phyloP scores from a whole-genome alignment of 768 basidiomycete species.

The Coprinopsis cinerea region DNA sequence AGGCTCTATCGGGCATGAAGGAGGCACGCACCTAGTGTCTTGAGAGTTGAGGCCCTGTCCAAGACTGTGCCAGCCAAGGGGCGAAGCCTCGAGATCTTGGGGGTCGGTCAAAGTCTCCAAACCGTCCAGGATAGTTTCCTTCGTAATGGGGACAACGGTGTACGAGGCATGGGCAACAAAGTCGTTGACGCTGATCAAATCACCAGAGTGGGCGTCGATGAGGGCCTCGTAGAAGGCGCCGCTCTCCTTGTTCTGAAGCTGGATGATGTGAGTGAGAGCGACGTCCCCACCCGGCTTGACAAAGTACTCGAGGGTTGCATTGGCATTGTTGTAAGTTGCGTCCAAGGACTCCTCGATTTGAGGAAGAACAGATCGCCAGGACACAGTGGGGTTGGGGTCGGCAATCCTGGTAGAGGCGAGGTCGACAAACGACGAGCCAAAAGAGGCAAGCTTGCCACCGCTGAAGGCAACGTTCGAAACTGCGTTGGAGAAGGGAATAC shows the following conservation, averaged over 20 bases:
- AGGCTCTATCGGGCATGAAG: background rate
- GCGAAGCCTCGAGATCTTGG: conserved; percentile 47
- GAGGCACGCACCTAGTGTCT: conserved; percentile 6
- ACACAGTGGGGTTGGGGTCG: conserved; percentile 32
- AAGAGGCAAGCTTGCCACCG: conserved; percentile 24
- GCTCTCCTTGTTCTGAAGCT: conserved; percentile 26
- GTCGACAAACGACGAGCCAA: conserved; percentile 28
- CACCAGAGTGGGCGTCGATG: conserved; percentile 48
- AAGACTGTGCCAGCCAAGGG: conserved; percentile 47
- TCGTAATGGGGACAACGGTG: conserved; percentile 43
- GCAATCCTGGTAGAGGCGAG: conserved; percentile 24
- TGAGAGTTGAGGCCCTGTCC: conserved; percentile 1
- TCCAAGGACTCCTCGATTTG: conserved; percentile 30
- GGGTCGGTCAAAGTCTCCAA: conserved; percentile 46
- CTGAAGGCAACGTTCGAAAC: conserved; percentile 34
- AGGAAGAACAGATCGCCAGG: conserved; percentile 29
- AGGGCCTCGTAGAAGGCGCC: conserved; percentile 53
- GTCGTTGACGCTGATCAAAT: conserved; percentile 45
- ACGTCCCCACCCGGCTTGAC: conserved; percentile 31
- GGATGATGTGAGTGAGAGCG: conserved; percentile 36
- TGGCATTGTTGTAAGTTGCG: conserved; percentile 32
- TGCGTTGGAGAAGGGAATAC: conserved; percentile 31
- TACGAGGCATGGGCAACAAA: conserved; percentile 39
- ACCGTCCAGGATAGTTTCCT: conserved; percentile 45
- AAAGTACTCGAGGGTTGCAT: conserved; percentile 38